Conservation (phyloP, 495 filamentous ascomycete species). For the Lasiosphaeria hispida region DNA sequence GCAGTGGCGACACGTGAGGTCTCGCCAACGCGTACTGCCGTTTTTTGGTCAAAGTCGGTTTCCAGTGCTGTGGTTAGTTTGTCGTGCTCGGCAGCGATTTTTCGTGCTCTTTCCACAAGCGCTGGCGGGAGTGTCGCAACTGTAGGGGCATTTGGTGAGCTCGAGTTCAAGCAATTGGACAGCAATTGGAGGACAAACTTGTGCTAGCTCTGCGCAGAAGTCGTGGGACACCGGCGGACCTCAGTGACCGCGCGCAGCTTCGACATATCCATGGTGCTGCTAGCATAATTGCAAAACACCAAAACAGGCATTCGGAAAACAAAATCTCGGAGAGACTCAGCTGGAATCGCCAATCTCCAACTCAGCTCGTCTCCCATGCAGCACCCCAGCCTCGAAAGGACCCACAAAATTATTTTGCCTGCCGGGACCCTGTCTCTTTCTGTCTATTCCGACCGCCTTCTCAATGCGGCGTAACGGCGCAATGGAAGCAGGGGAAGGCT, state of each 20-base stretch:
- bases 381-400: too few relatives aligned
- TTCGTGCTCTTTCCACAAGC: conserved; percentile 44
- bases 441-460: conserved; percentile 8
- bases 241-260: conserved; percentile 44
- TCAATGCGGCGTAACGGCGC: not conserved
- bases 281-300: conserved; percentile 43
- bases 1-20: conserved; percentile 64
- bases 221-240: conserved; percentile 32
- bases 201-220: conserved; percentile 47
- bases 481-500: not conserved
- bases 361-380: not conserved
- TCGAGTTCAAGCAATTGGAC: not conserved
- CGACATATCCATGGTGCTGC: conserved; percentile 55
- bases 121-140: conserved; percentile 29
- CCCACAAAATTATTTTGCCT: conserved; percentile 14
- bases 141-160: conserved; percentile 3
- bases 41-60: conserved; percentile 65
- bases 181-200: conserved; percentile 25
- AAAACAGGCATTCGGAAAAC: not conserved
- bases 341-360: conserved; percentile 1
- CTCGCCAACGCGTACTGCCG: conserved; percentile 77
- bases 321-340: not conserved
- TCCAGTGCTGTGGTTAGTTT: conserved; percentile 60
- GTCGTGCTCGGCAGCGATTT: conserved; percentile 46
- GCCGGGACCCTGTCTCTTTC: conserved; percentile 9